These are phyloP conservation scores for Curvularia sp. DNA, from an alignment of 2,329 filamentous ascomycete genomes.

Conservation along the genomic window DNA sequence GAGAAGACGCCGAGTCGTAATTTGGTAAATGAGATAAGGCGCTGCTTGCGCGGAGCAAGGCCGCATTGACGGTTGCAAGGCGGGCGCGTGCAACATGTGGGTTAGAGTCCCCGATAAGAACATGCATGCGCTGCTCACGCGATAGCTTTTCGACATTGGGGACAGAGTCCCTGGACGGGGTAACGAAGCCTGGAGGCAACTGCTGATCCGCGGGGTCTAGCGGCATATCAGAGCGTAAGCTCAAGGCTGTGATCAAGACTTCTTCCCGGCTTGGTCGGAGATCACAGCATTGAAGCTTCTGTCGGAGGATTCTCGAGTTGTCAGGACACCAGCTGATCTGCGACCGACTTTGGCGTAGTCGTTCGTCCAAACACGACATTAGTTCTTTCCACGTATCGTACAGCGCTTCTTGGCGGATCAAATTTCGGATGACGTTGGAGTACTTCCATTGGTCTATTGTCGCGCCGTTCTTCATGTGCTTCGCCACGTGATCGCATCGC, in stretches of 20 bases:
- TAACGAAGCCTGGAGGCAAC: slow-evolving; percentile 44
- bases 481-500: slow-evolving; percentile 49
- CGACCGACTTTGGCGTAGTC: slow-evolving; percentile 44
- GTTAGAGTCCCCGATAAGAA: slow-evolving; percentile 44
- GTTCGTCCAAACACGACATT: slow-evolving; percentile 41
- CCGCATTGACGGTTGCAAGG: slow-evolving; percentile 42
- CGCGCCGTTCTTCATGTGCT: slow-evolving; percentile 50
- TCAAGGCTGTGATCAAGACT: slow-evolving; percentile 46
- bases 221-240: slow-evolving; percentile 44
- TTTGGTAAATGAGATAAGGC: slow-evolving; percentile 25
- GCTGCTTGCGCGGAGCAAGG: slow-evolving; percentile 37
- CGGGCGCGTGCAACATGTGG: slow-evolving; percentile 35
- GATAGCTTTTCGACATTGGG: slow-evolving; percentile 41
- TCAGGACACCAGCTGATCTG: slow-evolving; percentile 50
- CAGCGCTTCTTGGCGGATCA: slow-evolving; percentile 47
- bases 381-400: slow-evolving; percentile 50
- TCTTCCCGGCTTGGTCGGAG: slow-evolving; percentile 47
- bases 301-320: slow-evolving; percentile 45
- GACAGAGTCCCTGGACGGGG: slow-evolving; percentile 46
- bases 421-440: slow-evolving; percentile 48
- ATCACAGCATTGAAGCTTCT: slow-evolving; percentile 50
- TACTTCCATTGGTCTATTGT: slow-evolving; percentile 49
- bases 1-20: slow-evolving; percentile 36
- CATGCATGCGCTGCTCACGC: slow-evolving; percentile 47
- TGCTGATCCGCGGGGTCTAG: slow-evolving; percentile 39